A percentile compares a stretch with the other conserved stretches of the same genome.
These are phyloP conservation scores for Penicillium corylophilum DNA, from an alignment of 2,329 filamentous ascomycete genomes.

Conservation along the genomic window DNA sequence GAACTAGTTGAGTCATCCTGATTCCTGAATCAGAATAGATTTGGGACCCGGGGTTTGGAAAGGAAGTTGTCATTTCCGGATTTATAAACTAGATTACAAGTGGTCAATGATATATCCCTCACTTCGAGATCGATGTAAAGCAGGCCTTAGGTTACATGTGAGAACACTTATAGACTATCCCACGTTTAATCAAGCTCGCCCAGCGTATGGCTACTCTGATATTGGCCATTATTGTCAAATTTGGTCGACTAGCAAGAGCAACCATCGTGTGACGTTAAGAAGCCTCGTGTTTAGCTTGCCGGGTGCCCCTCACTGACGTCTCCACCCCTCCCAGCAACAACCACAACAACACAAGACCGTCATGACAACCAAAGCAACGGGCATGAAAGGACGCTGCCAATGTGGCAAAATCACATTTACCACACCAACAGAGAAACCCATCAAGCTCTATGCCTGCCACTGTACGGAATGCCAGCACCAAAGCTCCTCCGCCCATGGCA, in stretches of 20 bases:
- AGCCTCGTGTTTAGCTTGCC: neutral
- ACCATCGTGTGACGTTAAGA: neutral
- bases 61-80: too few relatives aligned
- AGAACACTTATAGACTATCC: neutral
- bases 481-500: conserved; percentile 65
- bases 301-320: conserved; percentile 1
- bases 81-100: too few relatives aligned
- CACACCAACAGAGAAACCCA: conserved; percentile 59
- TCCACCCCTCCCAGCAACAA: neutral
- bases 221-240: neutral
- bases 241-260: neutral
- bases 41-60: too few relatives aligned
- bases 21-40: neutral
- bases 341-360: neutral
- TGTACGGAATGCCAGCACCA: conserved; percentile 66
- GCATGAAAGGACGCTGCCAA: conserved; percentile 63
- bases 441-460: conserved; percentile 70
- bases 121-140: neutral
- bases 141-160: neutral
- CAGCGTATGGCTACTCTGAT: too few relatives aligned
- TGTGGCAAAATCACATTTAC: conserved; percentile 64
- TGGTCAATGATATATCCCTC: neutral
- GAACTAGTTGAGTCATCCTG: neutral
- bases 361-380: conserved; percentile 9
- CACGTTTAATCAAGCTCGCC: too few relatives aligned